A percentile compares a stretch with the other conserved stretches of the same genome.
Evolutionary conservation across 305 asterid species (phyloP).

Genomic region (Solanum hybrid): DNA sequence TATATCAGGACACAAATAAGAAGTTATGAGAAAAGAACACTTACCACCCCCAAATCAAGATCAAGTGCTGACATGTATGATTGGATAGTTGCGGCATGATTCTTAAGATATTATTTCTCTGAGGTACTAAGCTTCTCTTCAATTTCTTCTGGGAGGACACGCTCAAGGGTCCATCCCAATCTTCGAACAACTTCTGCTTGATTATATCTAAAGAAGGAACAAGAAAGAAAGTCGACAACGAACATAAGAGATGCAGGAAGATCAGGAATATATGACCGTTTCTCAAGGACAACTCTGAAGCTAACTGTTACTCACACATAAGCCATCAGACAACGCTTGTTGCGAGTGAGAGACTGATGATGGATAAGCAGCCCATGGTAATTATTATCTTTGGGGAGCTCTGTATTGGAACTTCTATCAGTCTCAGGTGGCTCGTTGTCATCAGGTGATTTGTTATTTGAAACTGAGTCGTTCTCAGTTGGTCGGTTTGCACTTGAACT

Average conservation of each 20-base stretch:
- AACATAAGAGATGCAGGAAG: constrained; percentile 5
- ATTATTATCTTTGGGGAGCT: constrained; percentile 43
- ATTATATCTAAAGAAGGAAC: constrained; percentile 36
- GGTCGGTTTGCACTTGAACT: neutral
- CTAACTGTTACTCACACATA: constrained; percentile 45
- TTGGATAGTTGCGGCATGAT: constrained; percentile 55
- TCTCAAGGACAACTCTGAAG: neutral
- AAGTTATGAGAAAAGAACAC: constrained; percentile 6
- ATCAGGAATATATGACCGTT: neutral
- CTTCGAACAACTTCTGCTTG: constrained; percentile 66
- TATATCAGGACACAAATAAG: neutral
- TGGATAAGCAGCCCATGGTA: constrained; percentile 85
- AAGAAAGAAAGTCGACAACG: neutral
- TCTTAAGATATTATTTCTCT: constrained; percentile 69
- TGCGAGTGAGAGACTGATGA: constrained; percentile 77
- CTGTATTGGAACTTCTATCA: constrained; percentile 29
- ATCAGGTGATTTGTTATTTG: constrained; percentile 4
- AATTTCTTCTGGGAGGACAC: constrained; percentile 74
- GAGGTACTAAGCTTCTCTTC: constrained; percentile 63
- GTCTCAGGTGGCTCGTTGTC: constrained; percentile 2
- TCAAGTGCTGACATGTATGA: constrained; percentile 58
- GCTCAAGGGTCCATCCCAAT: constrained; percentile 69
- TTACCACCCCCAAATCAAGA: constrained; percentile 74
- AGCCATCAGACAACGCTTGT: constrained; percentile 91
- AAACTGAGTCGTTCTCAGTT: neutral